These are phyloP conservation scores for Rhizophora mangle DNA, from an alignment of 345 rosid genomes.

Conservation along the genomic window DNA sequence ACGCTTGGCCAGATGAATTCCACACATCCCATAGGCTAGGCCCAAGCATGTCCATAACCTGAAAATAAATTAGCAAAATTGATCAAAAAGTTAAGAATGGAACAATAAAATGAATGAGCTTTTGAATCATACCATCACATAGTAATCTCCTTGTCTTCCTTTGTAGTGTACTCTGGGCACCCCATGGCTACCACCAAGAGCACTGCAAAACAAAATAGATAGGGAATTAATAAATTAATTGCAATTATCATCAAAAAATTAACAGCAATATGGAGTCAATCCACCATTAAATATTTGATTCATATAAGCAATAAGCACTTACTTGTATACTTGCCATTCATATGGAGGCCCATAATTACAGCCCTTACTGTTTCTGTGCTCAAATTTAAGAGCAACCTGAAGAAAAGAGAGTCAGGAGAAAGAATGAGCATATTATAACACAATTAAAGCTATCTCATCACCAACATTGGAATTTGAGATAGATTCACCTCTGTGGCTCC, in stretches of 20 bases:
- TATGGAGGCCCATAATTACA: conserved; percentile 38
- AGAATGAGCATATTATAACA: background rate
- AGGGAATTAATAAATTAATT: background rate
- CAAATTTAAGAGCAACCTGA: conserved; percentile 37
- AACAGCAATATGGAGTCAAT: background rate
- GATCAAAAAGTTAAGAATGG: conserved; percentile 14
- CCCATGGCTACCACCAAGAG: conserved; percentile 67
- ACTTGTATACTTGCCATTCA: conserved; percentile 39
- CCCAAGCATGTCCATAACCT: conserved; percentile 39
- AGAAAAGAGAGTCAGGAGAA: background rate
- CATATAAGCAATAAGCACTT: conserved; percentile 3
- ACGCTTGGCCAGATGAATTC: conserved; percentile 34
- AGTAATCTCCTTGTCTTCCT: conserved; percentile 35
- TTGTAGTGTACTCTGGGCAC: conserved; percentile 35
- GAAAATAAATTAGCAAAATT: conserved; percentile 9
- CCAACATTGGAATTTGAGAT: background rate
- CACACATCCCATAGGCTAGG: conserved; percentile 40
- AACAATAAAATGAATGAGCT: conserved; percentile 15
- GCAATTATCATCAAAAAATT: conserved; percentile 1
- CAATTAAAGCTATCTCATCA: background rate
- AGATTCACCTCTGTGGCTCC: conserved; percentile 72
- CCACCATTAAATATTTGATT: background rate
- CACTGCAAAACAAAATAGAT: conserved; percentile 40
- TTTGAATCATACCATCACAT: conserved; percentile 28
- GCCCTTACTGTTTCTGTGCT: conserved; percentile 36